Evolutionary conservation across 2,329 filamentous ascomycete genomes (phyloP).

Genomic region (Fonsecaea multimorphosa): DNA sequence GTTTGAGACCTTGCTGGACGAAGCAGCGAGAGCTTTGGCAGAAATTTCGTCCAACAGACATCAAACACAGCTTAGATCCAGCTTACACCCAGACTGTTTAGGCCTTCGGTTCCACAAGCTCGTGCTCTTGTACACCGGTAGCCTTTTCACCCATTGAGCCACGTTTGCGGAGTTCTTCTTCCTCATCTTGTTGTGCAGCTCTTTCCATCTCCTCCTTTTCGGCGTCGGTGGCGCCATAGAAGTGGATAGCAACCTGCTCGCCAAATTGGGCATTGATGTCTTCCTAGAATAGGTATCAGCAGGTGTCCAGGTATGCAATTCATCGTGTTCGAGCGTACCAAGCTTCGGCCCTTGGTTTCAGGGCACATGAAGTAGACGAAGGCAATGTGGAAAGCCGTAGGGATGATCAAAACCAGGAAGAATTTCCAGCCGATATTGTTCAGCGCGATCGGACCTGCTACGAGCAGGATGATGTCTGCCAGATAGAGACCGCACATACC

Average conservation of each 20-base stretch:
- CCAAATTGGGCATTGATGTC: constrained; percentile 48
- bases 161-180: constrained; percentile 14
- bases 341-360: constrained; percentile 46
- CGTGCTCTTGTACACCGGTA: constrained; percentile 13
- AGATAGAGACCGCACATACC: constrained; percentile 43
- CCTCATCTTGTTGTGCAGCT: constrained; percentile 27
- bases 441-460: constrained; percentile 45
- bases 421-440: constrained; percentile 46
- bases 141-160: constrained; percentile 16
- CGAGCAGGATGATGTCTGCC: constrained; percentile 46
- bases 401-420: constrained; percentile 48
- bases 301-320: neutral
- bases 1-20: neutral
- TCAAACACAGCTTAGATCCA: neutral
- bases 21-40: neutral
- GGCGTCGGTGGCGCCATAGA: constrained; percentile 40
- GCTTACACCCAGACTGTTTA: neutral
- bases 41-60: neutral
- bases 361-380: constrained; percentile 47
- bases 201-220: constrained; percentile 41
- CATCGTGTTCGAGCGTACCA: constrained; percentile 28
- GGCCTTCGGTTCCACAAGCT: constrained; percentile 11
- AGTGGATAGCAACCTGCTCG: constrained; percentile 43
- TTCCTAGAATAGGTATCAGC: constrained; percentile 37
- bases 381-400: constrained; percentile 43